A percentile compares a stretch with the other conserved stretches of the same genome.
Evolutionary conservation across 106 monocot genomes (phyloP).

Genomic region (Narthecium ossifragum): DNA sequence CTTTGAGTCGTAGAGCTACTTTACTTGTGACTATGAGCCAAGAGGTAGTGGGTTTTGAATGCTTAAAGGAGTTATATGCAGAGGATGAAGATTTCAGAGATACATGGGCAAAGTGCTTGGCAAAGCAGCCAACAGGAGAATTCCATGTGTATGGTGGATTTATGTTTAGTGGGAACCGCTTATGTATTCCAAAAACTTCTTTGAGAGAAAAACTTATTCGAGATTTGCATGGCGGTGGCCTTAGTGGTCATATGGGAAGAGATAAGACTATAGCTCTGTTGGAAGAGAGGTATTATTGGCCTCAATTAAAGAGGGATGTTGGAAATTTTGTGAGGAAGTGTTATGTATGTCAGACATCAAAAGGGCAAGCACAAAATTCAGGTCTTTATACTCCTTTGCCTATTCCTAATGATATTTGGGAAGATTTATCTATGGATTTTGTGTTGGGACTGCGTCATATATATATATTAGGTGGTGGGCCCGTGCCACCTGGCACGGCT

Average conservation of each 20-base stretch:
- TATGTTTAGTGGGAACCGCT: neutral
- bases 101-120: neutral
- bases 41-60: slow-evolving; percentile 3
- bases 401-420: neutral
- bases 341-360: neutral
- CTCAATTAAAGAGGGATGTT: slow-evolving; percentile 1
- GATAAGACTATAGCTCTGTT: neutral
- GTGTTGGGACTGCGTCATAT: neutral
- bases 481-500: no score
- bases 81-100: slow-evolving; percentile 8
- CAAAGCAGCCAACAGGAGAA: neutral
- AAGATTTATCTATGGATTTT: slow-evolving; percentile 9
- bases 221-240: neutral
- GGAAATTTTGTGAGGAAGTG: neutral
- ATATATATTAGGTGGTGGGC: no score
- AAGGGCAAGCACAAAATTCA: neutral
- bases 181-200: neutral
- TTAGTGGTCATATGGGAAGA: neutral
- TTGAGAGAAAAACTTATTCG: neutral
- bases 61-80: slow-evolving; percentile 6
- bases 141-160: neutral
- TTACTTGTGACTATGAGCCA: neutral
- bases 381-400: slow-evolving; percentile 8
- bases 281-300: neutral
- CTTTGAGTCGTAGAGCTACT: neutral